Evolutionary conservation across 495 filamentous ascomycete genomes (phyloP), one percentile per base, ranked within the genome.

Genomic region (Hypoxylon lenormandii): DNA sequence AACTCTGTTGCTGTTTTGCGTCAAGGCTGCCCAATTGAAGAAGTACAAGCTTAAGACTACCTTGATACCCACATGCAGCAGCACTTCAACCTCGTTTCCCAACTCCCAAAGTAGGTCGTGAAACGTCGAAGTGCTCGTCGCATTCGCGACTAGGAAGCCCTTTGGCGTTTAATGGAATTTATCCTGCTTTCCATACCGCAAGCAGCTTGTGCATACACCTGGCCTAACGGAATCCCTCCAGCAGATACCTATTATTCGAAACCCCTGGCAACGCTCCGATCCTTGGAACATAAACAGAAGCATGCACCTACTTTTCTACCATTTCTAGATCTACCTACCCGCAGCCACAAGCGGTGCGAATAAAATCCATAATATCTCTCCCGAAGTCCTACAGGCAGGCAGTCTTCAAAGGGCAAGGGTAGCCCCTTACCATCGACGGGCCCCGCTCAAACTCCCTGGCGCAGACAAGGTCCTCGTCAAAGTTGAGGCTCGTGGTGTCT

Each of bases 401-500:
- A 15, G 64, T 80, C 13, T 79, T 85, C 72, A 75, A 76, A n/a
- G 64, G 66, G 23, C 52, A 65, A 0, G 75, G 78, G 51, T 65
- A 19, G 0, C 71, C 79, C 5, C 72, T 84, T 23, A 63, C 63
- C 28, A 52, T 86, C 7, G 72, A 80, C 72, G 82, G 5, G 63
- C 77, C 12, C 50, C 63, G 7, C 66, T 85, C 19, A 77, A 72
- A 37, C 42, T 53, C 10, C 83, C 83, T 19, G 62, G 46, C 2
- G 10, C 66, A 0, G 76, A 78, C 13, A 72, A 85, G 59, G 68
- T 86, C 5, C 73, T 86, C 7, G 76, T 83, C 49, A 82, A 83
- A 69, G 81, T 84, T 15, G 67, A 80, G 19, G 83, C 82, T 47
- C 79, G 77, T 50, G 83, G 82, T 46, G 79, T 85, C 18, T 85